These are phyloP conservation scores for Arthonia radiata DNA, from an alignment of 495 filamentous ascomycete genomes.

Conservation along the genomic window DNA sequence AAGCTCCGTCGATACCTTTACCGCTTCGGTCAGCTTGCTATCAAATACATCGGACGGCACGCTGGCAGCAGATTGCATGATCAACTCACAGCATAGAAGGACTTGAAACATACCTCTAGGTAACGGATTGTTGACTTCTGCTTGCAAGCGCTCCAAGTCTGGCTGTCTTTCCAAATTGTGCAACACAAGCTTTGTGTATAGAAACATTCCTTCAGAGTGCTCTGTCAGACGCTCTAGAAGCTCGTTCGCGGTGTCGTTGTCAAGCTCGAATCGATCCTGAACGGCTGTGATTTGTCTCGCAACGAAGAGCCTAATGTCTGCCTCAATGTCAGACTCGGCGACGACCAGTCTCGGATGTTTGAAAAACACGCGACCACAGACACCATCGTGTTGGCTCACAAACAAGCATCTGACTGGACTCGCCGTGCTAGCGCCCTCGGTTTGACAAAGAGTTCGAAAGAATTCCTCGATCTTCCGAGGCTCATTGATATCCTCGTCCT, in stretches of 20 bases:
- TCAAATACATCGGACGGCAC: too few species aligned
- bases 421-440: conserved; percentile 8
- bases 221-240: conserved; percentile 6
- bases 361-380: too few species aligned
- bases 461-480: conserved; percentile 3
- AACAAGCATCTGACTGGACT: conserved; percentile 14
- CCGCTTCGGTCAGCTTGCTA: too few species aligned
- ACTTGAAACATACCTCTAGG: too few species aligned
- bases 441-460: conserved; percentile 8
- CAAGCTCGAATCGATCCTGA: conserved; percentile 9
- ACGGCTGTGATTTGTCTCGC: too few species aligned
- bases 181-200: conserved; percentile 22
- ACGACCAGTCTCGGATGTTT: too few species aligned
- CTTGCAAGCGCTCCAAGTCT: conserved; percentile 7
- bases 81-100: too few species aligned
- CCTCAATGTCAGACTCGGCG: too few species aligned
- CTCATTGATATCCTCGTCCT: neutral
- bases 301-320: too few species aligned
- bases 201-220: conserved; percentile 20
- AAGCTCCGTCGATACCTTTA: too few species aligned
- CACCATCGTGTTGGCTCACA: conserved; percentile 15
- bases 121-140: conserved; percentile 12
- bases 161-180: conserved; percentile 15
- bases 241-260: conserved; percentile 3
- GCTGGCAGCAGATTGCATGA: too few species aligned